Evolutionary conservation across 1,284 basidiomycete species (phyloP).

Genomic region (Malassezia japonica): DNA sequence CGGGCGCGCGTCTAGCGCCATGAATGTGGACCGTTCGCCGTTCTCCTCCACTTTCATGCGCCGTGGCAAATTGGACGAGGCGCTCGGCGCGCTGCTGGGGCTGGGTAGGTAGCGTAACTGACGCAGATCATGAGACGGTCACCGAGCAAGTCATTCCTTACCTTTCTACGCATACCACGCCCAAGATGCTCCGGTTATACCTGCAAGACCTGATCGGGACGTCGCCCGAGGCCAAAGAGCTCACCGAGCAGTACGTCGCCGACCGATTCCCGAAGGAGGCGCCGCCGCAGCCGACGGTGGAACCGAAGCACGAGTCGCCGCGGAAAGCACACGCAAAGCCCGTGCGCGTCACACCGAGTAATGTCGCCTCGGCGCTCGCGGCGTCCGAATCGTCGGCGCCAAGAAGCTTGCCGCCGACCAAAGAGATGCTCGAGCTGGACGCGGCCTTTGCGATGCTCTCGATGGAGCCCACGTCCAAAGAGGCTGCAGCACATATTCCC

Average conservation of each 20-base stretch:
- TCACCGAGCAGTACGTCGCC: constrained; percentile 6
- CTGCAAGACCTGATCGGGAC: constrained; percentile 15
- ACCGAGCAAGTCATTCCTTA: constrained; percentile 7
- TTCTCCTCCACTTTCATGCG: neutral
- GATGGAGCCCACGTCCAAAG: constrained; percentile 2
- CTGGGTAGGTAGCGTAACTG: neutral
- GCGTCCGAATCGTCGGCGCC: constrained; percentile 3
- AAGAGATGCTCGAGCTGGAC: constrained; percentile 13
- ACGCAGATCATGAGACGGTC: constrained; percentile 7
- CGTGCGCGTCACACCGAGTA: constrained; percentile 1
- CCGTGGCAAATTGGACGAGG: neutral
- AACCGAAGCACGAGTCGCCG: neutral
- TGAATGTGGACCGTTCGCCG: neutral
- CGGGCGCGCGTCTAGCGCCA: neutral
- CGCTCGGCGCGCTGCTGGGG: constrained; percentile 9
- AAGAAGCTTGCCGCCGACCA: constrained; percentile 6
- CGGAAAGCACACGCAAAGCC: neutral
- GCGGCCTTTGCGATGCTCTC: constrained; percentile 9
- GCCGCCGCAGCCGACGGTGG: neutral
- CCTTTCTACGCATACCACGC: constrained; percentile 6
- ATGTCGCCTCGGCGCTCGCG: constrained; percentile 7
- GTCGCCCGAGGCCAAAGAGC: constrained; percentile 1
- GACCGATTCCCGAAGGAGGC: neutral
- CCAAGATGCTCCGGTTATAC: constrained; percentile 7
- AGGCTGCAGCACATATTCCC: neutral